Evolutionary conservation across 371 early-diverging fungal genomes (phyloP).

Genomic region (Thermomucor indicae-seudaticae): DNA sequence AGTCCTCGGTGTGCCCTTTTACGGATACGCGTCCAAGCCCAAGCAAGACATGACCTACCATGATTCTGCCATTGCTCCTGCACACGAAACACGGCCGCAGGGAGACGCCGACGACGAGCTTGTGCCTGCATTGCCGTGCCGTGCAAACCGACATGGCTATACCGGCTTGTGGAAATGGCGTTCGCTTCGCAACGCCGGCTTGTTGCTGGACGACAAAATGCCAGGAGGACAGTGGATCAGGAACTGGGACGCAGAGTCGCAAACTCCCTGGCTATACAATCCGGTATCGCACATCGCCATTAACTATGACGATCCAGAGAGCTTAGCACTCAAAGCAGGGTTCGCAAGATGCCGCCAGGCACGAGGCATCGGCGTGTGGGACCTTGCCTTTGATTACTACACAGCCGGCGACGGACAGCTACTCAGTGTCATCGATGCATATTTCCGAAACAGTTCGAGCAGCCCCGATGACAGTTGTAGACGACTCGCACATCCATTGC

Average conservation of each 20-base stretch:
- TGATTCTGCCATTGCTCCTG: constrained; percentile 5
- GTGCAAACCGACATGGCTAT: constrained; percentile 1
- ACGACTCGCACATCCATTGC: too few species aligned
- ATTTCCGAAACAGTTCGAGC: not conserved
- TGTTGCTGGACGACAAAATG: constrained; percentile 32
- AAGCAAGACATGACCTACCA: not conserved
- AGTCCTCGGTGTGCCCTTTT: not conserved
- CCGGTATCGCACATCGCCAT: constrained; percentile 45
- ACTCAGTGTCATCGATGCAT: not conserved
- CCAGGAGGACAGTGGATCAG: constrained; percentile 48
- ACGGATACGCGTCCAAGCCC: constrained; percentile 3
- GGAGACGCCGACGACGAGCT: constrained; percentile 46
- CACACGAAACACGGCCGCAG: constrained; percentile 24
- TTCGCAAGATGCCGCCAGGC: constrained; percentile 3
- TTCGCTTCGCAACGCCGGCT: constrained; percentile 49
- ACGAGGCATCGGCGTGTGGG: constrained; percentile 1
- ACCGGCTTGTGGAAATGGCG: constrained; percentile 56
- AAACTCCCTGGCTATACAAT: constrained; percentile 72
- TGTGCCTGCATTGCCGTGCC: too few species aligned
- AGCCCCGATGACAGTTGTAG: too few species aligned
- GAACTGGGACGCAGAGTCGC: constrained; percentile 55
- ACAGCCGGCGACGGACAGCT: constrained; percentile 1
- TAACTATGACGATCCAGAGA: constrained; percentile 61
- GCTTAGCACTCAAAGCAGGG: not conserved
- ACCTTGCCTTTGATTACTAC: constrained; percentile 4